Conservation (phyloP, 371 early-diverging fungal genomes). For the Dichotomocladium elegans region DNA sequence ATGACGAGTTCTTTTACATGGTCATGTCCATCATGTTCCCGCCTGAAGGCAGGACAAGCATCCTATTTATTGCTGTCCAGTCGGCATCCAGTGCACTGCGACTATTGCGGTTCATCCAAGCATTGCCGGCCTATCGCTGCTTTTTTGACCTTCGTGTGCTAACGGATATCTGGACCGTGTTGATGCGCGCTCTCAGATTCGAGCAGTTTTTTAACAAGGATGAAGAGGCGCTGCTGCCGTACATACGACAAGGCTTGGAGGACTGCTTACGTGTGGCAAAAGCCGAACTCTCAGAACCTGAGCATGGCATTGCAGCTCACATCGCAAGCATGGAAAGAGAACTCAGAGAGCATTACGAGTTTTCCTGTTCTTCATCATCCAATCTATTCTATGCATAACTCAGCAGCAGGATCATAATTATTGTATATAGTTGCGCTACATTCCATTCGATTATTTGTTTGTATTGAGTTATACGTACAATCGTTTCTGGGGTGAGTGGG, state of each 20-base stretch:
- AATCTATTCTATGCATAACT: not conserved
- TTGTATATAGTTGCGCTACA: not conserved
- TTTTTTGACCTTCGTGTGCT: conserved; percentile 26
- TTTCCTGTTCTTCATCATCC: no score
- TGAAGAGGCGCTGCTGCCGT: not conserved
- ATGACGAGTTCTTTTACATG: conserved; percentile 18
- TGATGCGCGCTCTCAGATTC: conserved; percentile 8
- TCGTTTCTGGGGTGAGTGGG: no score
- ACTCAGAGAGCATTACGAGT: not conserved
- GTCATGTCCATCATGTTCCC: conserved; percentile 2
- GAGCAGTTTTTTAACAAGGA: not conserved
- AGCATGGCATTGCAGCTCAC: not conserved
- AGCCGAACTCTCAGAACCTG: not conserved
- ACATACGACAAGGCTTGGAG: not conserved
- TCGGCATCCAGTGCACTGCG: conserved; percentile 19
- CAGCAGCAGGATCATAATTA: not conserved
- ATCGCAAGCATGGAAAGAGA: not conserved
- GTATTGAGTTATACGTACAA: no score
- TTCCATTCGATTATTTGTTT: no score
- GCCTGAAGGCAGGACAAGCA: not conserved
- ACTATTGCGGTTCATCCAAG: conserved; percentile 13
- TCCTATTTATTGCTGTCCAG: conserved; percentile 11
- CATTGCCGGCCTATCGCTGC: conserved; percentile 4
- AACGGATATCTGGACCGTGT: conserved; percentile 22
- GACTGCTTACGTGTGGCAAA: not conserved